phyloP scores from a whole-genome alignment of 331 rosid genomes.

The Telfairia occidentalis region DNA sequence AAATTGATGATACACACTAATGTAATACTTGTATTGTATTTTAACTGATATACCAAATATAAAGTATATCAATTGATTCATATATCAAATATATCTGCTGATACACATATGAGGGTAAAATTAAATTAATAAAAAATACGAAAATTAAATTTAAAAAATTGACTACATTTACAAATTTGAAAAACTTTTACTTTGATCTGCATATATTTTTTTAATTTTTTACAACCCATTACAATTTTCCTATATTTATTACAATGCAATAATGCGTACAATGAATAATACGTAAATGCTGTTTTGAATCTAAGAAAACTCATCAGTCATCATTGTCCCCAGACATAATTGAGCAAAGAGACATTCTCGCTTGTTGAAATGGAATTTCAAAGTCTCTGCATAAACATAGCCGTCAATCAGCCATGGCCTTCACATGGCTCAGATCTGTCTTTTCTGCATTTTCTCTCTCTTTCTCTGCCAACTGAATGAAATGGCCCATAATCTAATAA shows the following conservation, averaged over 20 bases:
- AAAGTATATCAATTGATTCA: too few relatives aligned
- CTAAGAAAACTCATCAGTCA: neutral
- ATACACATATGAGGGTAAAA: too few relatives aligned
- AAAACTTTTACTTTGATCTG: too few relatives aligned
- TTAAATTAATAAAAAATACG: too few relatives aligned
- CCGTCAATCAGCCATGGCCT: constrained; percentile 23
- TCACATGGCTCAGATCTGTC: constrained; percentile 67
- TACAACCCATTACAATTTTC: too few relatives aligned
- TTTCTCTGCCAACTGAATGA: constrained; percentile 5
- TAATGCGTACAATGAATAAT: neutral
- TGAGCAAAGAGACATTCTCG: constrained; percentile 9
- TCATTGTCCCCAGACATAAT: neutral
- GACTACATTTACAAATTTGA: too few relatives aligned
- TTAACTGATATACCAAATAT: too few relatives aligned
- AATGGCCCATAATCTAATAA: constrained; percentile 8
- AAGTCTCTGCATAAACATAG: neutral
- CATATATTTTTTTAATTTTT: too few relatives aligned
- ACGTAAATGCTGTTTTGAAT: neutral
- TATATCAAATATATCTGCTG: too few relatives aligned
- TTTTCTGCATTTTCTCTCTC: constrained; percentile 26
- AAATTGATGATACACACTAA: too few relatives aligned
- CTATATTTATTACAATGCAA: neutral
- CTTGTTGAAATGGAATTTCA: constrained; percentile 3
- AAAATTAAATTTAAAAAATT: too few relatives aligned
- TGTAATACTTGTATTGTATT: too few relatives aligned